These are phyloP conservation scores for Sequoia sempervirens DNA, from an alignment of 75 land plant genomes.

Conservation along the genomic window DNA sequence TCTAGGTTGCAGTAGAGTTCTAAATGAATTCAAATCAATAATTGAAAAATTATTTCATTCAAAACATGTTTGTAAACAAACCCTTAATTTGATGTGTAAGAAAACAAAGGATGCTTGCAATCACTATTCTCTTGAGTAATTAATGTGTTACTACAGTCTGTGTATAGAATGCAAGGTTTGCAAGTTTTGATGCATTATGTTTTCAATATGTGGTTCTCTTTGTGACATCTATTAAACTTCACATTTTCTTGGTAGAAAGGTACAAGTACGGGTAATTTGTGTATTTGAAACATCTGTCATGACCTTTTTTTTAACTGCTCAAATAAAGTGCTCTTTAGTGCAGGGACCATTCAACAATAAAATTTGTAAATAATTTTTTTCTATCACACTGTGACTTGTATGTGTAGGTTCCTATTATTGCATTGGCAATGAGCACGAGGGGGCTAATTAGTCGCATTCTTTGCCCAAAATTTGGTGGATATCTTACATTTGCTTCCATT, in stretches of 20 bases:
- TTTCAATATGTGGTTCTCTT: neutral
- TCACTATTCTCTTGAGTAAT: neutral
- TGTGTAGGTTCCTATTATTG: constrained; percentile 83
- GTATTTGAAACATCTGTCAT: neutral
- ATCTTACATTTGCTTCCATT: constrained; percentile 83
- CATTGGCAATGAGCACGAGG: constrained; percentile 76
- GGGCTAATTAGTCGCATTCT: constrained; percentile 77
- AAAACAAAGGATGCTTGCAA: neutral
- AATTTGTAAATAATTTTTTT: neutral
- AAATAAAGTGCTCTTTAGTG: neutral
- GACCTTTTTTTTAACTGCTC: neutral
- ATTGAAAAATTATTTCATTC: neutral
- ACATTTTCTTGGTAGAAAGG: constrained; percentile 1
- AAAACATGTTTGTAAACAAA: neutral
- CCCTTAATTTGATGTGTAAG: neutral
- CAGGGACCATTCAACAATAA: neutral
- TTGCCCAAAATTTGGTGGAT: constrained; percentile 89
- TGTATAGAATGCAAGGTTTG: neutral
- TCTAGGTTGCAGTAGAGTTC: neutral
- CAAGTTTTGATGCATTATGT: constrained; percentile 1
- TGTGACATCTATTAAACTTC: neutral
- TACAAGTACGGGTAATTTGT: neutral
- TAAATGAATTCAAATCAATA: neutral
- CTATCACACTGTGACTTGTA: neutral
- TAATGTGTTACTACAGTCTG: neutral